These are phyloP conservation scores for Schizopora paradoxa DNA, from an alignment of 1,284 basidiomycete genomes.

Conservation along the genomic window DNA sequence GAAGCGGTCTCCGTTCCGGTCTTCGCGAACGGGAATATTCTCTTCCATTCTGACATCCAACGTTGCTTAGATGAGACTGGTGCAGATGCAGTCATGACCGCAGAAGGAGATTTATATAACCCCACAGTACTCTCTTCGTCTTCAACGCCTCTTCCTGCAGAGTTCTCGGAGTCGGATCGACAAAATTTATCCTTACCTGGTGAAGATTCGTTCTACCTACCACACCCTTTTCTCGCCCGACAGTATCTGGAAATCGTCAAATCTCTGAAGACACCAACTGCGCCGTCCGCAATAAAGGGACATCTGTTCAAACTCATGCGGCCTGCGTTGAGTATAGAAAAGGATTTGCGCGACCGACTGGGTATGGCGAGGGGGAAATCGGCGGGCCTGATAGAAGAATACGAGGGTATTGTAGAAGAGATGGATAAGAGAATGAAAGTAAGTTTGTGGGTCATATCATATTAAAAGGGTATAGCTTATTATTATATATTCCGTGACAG, in stretches of 20 bases:
- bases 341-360: conserved; percentile 68
- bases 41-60: conserved; percentile 78
- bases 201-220: conserved; percentile 50
- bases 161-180: conserved; percentile 21
- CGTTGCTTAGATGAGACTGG: conserved; percentile 78
- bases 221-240: conserved; percentile 62
- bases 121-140: conserved; percentile 65
- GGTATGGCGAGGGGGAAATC: conserved; percentile 45
- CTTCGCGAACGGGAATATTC: conserved; percentile 96
- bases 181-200: conserved; percentile 20
- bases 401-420: conserved; percentile 58
- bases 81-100: conserved; percentile 91
- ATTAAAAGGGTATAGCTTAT: conserved; percentile 1
- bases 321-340: conserved; percentile 66
- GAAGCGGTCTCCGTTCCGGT: conserved; percentile 87
- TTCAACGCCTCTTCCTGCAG: conserved; percentile 18
- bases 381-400: conserved; percentile 45
- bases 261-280: conserved; percentile 67
- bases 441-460: conserved; percentile 23
- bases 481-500: conserved; percentile 30
- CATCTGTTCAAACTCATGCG: conserved; percentile 92
- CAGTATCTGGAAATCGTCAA: conserved; percentile 87
- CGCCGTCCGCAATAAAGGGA: conserved; percentile 77
- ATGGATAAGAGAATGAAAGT: conserved; percentile 66
- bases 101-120: conserved; percentile 95